Evolutionary conservation across 805 yeast species (phyloP).

Genomic region (Starmerella powellii): DNA sequence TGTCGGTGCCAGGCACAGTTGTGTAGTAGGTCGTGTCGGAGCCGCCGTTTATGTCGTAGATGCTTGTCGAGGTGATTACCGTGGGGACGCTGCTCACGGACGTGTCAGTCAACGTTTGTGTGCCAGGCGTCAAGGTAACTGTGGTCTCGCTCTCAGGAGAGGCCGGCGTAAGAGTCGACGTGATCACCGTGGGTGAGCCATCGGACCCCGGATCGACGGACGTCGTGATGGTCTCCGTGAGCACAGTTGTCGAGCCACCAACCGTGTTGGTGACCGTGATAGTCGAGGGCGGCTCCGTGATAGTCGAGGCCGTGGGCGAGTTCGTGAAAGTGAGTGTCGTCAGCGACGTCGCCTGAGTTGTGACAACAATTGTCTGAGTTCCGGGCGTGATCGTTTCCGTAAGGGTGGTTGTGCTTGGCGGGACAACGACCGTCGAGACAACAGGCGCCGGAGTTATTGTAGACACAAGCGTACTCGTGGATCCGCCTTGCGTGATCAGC

Average conservation of each 20-base stretch:
- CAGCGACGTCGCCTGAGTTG: not conserved
- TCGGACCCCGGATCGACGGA: not conserved
- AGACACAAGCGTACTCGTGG: slow-evolving; percentile 6
- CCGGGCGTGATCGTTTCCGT: slow-evolving; percentile 10
- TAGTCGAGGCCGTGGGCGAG: not conserved
- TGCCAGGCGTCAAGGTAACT: slow-evolving; percentile 2
- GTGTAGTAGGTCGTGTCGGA: not conserved
- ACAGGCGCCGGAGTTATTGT: slow-evolving; percentile 9
- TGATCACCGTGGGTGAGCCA: not conserved
- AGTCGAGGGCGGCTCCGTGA: slow-evolving; percentile 3
- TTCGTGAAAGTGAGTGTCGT: slow-evolving; percentile 5
- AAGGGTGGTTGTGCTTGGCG: slow-evolving; percentile 6
- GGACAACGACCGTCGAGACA: slow-evolving; percentile 1
- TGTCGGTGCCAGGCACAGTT: not conserved
- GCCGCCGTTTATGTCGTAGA: slow-evolving; percentile 1
- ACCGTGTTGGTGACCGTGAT: slow-evolving; percentile 12
- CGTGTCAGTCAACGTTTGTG: slow-evolving; percentile 14
- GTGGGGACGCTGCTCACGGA: slow-evolving; percentile 2
- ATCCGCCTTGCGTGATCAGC: slow-evolving; percentile 2
- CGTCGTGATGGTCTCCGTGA: slow-evolving; percentile 1
- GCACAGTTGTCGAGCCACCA: not conserved
- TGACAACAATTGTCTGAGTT: slow-evolving; percentile 10
- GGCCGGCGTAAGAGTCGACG: slow-evolving; percentile 7
- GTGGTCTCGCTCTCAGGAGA: slow-evolving; percentile 2
- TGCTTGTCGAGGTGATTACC: slow-evolving; percentile 1